Base-by-base conservation (phyloP, 176 grass and related monocot species). In the Musa itinerans region DNA sequence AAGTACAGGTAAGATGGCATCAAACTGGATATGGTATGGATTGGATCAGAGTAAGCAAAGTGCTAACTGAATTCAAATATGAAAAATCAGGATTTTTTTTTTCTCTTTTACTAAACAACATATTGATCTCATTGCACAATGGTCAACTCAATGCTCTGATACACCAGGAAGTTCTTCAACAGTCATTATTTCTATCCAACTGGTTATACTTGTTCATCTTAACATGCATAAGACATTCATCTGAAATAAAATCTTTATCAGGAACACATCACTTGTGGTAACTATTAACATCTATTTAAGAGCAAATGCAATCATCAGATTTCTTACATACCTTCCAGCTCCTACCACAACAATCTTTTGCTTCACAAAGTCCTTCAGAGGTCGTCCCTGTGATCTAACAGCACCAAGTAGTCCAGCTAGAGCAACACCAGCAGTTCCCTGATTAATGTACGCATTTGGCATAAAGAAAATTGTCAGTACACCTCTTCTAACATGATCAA, bases 361-460 rank as follows among this genome's bases (percentile, higher is more conserved):
- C 65, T 91, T 89, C 69, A 76, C 68, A 62, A 91, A 82, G 63
- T 98, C 95, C 25, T 85, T 80, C 14, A 98, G 79, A n/a, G 90
- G 82, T 26, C 80, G 69, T 20, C 95, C 95, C 61, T 94, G 95
- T 65, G 90, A 88, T 84, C 94, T 89, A 54, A 98, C 90, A 82
- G 86, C 90, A 73, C 95, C 90, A 81, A 98, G 87, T 78, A 98
- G 81, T 71, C 95, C 95, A 75, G 95, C 95, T 79, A 98, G 84
- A 70, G 95, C 95, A 91, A 98, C 95, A 85, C 95, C 95, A 62
- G 95, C 95, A 58, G 90, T 98, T 65, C 95, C 95, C 95, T 98
- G 22, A 81, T 80, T 17, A 51, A 85, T 55, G 73, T 51, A 55
- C 66, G 22, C 2, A 79, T 73, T 79, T 81, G n/a, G 10, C 20